Percentiles rank a stretch among this genome's conserved stretches.
Evolutionary conservation across 768 basidiomycete genomes (phyloP).

Genomic region (Leccinum fibrillosum): DNA sequence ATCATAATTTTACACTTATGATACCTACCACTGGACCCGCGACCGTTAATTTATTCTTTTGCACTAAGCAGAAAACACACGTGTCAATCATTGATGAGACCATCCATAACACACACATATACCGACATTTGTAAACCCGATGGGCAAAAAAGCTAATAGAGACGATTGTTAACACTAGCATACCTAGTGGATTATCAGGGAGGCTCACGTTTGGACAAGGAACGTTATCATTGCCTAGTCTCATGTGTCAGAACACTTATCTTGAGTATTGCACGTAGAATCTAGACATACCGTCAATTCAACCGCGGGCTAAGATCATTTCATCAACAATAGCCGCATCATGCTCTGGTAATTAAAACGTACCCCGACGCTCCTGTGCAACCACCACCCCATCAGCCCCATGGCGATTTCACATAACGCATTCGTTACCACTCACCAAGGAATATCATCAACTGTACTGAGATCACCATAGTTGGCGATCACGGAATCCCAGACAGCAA

Average conservation of each 20-base stretch:
- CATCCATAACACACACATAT: neutral
- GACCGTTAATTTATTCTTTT: constrained; percentile 7
- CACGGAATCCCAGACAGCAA: constrained; percentile 25
- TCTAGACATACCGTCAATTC: constrained; percentile 17
- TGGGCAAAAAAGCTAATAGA: constrained; percentile 22
- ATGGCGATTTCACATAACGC: neutral
- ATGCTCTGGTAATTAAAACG: neutral
- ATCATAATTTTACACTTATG: neutral
- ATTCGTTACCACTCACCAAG: constrained; percentile 16
- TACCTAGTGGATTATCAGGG: no score
- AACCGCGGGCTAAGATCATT: constrained; percentile 12
- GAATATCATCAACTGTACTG: constrained; percentile 6
- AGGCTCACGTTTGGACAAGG: constrained; percentile 18
- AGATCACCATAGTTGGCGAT: constrained; percentile 19
- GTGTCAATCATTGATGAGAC: neutral
- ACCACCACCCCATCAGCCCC: neutral
- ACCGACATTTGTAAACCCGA: constrained; percentile 24
- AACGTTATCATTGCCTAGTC: constrained; percentile 26
- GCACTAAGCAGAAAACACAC: constrained; percentile 4
- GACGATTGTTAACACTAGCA: neutral
- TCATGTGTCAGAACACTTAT: neutral
- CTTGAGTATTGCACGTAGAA: neutral
- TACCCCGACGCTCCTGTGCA: constrained; percentile 24
- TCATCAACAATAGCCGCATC: neutral
- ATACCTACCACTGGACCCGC: constrained; percentile 17